phyloP scores from a whole-genome alignment of 1,284 basidiomycete genomes.

The Psilocybe mexicana region DNA sequence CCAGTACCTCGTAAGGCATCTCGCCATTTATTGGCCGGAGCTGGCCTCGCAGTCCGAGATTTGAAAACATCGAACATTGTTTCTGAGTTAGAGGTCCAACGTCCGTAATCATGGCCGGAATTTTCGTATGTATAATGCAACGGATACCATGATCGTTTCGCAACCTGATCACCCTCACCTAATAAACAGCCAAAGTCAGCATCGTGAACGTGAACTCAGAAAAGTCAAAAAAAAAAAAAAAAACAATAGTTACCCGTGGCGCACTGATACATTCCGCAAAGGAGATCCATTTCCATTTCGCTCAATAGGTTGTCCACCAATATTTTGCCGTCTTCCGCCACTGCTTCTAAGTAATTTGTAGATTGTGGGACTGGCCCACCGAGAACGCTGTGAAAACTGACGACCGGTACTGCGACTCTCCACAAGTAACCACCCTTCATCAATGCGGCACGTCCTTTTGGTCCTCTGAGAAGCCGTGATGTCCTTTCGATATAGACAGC shows the following conservation, averaged over 20 bases:
- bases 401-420: background rate
- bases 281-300: background rate
- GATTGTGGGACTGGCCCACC: background rate
- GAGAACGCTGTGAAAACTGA: background rate
- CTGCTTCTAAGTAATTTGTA: background rate
- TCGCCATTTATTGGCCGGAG: too few relatives aligned
- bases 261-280: background rate
- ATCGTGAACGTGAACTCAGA: too few relatives aligned
- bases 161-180: too few relatives aligned
- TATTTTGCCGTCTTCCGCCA: background rate
- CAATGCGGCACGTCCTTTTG: background rate
- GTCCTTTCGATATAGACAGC: background rate
- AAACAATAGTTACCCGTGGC: background rate
- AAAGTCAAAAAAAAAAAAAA: too few relatives aligned
- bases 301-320: background rate
- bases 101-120: too few relatives aligned
- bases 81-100: too few relatives aligned
- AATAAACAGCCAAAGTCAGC: too few relatives aligned
- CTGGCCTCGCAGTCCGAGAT: too few relatives aligned
- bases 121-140: too few relatives aligned
- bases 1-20: too few relatives aligned
- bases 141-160: too few relatives aligned
- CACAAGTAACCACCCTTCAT: conserved; percentile 6
- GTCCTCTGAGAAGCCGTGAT: background rate
- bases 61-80: too few relatives aligned